A percentile compares a stretch with the other conserved stretches of the same genome.
Conservation (phyloP, 2,329 filamentous ascomycete genomes). For the Sporothrix brasiliensis region DNA sequence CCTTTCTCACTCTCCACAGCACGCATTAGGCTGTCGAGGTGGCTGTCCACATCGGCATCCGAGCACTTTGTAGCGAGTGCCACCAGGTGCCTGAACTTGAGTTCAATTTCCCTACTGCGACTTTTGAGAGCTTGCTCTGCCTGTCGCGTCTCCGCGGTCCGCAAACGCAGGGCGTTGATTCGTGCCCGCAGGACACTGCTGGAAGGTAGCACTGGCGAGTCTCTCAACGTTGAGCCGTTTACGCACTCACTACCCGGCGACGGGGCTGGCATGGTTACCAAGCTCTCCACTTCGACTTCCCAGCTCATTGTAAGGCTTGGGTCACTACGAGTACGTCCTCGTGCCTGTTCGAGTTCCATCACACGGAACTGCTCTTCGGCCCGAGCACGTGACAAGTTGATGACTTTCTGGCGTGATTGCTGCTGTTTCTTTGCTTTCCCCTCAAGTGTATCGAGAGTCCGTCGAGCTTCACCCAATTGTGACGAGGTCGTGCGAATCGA, state of each 20-base stretch:
- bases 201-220: conserved; percentile 58
- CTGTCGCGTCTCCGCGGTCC: conserved; percentile 68
- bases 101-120: conserved; percentile 79
- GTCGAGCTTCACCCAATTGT: conserved; percentile 75
- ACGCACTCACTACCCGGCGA: conserved; percentile 41
- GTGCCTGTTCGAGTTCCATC: conserved; percentile 51
- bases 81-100: conserved; percentile 86
- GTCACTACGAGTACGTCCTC: conserved; percentile 45
- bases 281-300: conserved; percentile 57
- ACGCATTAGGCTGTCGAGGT: conserved; percentile 76
- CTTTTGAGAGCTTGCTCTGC: conserved; percentile 73
- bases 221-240: conserved; percentile 35
- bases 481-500: conserved; percentile 79
- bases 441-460: conserved; percentile 71
- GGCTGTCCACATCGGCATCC: conserved; percentile 76
- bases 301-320: conserved; percentile 54
- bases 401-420: conserved; percentile 70
- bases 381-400: conserved; percentile 74
- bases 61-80: conserved; percentile 80
- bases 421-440: conserved; percentile 65
- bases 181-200: conserved; percentile 65
- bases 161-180: conserved; percentile 68
- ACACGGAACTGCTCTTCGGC: conserved; percentile 67
- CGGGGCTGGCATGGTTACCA: conserved; percentile 43
- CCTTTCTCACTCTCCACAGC: conserved; percentile 86